Evolutionary conservation across 495 filamentous ascomycete genomes (phyloP), one percentile per base, ranked within the genome.

Genomic region (Daldinia loculata): DNA sequence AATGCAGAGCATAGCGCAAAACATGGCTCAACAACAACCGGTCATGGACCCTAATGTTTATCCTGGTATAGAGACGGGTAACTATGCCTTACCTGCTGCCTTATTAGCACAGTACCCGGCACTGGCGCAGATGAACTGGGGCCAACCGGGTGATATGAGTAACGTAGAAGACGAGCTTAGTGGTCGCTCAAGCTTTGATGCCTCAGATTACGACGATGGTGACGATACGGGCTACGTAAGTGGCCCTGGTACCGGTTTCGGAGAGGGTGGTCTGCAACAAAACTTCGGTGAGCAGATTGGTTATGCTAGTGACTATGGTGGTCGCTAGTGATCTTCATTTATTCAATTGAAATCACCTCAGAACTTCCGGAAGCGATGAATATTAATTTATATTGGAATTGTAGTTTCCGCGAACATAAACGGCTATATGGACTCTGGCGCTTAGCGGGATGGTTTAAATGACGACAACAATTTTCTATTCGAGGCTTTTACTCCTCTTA

Each of bases 101-200:
- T 80, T 99, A 61, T 83, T 98, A 22, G 91, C 91, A 15, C 95
- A 98, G 72, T 98, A 97, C 76, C 95, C 95, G 12, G 94, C 92
- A 12, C 83, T 99, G 27, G 93, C 93, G 45, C 89, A 86, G 26
- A 84, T 97, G 76, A 91, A 92, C 68, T 97, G 93, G 93, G 86
- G 89, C 29, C 82, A 85, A 24, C 1, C 43, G 39, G 81, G 73
- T 59, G 84, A 84, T 57, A 81, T 91, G 66, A 74, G 81, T n/a
- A 86, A 87, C 63, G 80, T 89, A 14, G 90, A 92, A 34, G 89
- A 93, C 55, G 93, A 95, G 50, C 85, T 93, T 19, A 92, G 90
- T 60, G 92, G 93, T 0, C 86, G 92, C 41, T 94, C 91, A 72
- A 95, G 92, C 74, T 98, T 95, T 72, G 95, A 98, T 75, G 93